Base-by-base conservation (phyloP, 2,329 filamentous ascomycete species). In the Colletotrichum limetticola region DNA sequence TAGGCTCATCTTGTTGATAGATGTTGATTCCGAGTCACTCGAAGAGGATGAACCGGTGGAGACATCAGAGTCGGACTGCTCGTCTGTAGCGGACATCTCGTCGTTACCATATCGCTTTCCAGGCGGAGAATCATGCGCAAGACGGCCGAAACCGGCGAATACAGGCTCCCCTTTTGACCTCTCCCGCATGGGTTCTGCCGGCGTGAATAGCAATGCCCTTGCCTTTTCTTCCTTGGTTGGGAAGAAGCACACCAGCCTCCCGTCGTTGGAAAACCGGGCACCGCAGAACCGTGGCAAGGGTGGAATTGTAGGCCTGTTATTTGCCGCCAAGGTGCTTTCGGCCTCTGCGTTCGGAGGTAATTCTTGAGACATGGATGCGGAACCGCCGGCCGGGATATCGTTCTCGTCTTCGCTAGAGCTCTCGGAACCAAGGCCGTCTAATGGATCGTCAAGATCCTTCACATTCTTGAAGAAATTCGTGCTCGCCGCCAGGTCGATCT, bases 331-430 rank as follows among this genome's bases (percentile, higher is more conserved):
- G 2, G 88, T 86, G 5, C 86, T 86, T 56, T 89, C 89, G 4
- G 86, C 83, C 61, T 90, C 88, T 26, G 83, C 85, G 72, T 87
- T 90, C 9, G 86, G 85, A 56, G 85, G 86, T 26, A 92, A 83
- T 75, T 92, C 90, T 75, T 91, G 90, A 7, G 90, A 91, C 88
- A 92, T 89, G 66, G 88, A 87, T 14, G 86, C 87, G 9, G 87
- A 89, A 22, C 86, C 87, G 4, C 87, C 87, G 2, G 86, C 79
- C 0, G 86, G 85, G 12, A 89, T 87, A 28, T 87, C 85, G 58
- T 85, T 85, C 26, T 95, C 94, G 75, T 95, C 94, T 74, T 95
- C 93, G 77, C 94, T 97, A 3, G 95, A 98, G 76, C 94, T 96
- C 75, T 97, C 94, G 70, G 94, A 93, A 35, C 85, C 88, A 46